These are phyloP conservation scores for Phytophthora crassamura DNA, from an alignment of 352 stramenopile species.

Conservation along the genomic window DNA sequence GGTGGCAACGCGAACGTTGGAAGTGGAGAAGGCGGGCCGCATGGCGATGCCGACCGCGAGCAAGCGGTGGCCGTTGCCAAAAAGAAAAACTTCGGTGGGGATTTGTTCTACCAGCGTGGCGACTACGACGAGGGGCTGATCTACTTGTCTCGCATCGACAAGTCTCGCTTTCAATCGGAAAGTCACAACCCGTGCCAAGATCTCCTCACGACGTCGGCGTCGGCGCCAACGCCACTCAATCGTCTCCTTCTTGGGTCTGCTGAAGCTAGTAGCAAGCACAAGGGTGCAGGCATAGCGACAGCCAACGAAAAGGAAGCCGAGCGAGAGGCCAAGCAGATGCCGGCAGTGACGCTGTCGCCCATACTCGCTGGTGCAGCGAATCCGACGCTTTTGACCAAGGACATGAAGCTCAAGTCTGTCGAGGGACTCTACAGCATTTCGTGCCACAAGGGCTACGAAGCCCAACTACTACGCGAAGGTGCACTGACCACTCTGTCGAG, in stretches of 20 bases:
- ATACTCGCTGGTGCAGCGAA: constrained; percentile 21
- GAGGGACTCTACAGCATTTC: constrained; percentile 86
- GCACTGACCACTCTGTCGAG: constrained; percentile 62
- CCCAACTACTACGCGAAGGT: constrained; percentile 73
- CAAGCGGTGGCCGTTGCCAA: constrained; percentile 38
- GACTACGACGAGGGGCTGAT: constrained; percentile 88
- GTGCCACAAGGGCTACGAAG: constrained; percentile 75
- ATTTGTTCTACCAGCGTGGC: constrained; percentile 88
- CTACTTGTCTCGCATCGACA: constrained; percentile 86
- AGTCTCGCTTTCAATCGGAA: constrained; percentile 66
- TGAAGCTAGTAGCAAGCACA: constrained; percentile 30
- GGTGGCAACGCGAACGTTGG: constrained; percentile 7
- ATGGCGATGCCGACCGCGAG: constrained; percentile 31
- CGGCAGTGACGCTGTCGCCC: constrained; percentile 18
- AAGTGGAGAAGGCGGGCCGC: constrained; percentile 12
- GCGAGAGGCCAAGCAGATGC: constrained; percentile 36
- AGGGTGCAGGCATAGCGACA: constrained; percentile 1
- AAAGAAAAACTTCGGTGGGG: constrained; percentile 63
- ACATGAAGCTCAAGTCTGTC: constrained; percentile 81
- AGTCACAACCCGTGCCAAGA: constrained; percentile 63
- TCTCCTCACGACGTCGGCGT: constrained; percentile 51
- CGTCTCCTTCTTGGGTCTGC: constrained; percentile 44
- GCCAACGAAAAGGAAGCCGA: constrained; percentile 27
- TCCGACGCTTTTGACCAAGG: constrained; percentile 48
- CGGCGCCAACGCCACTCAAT: constrained; percentile 53